These are phyloP conservation scores for Saccharomycopsis hybrid DNA, from an alignment of 1,139 yeast species.

Conservation along the genomic window DNA sequence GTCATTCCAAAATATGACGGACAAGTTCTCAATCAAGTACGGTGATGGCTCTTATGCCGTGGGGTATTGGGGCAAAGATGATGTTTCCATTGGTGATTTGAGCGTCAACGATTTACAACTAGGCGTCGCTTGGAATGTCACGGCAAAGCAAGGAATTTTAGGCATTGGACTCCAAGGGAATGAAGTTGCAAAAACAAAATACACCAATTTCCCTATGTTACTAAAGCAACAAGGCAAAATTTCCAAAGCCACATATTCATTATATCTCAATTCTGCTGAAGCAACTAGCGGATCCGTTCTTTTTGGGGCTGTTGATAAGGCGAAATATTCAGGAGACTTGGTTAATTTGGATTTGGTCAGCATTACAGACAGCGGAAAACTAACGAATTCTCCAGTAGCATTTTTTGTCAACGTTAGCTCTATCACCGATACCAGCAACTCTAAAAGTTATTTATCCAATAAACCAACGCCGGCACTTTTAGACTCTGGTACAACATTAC, in stretches of 20 bases:
- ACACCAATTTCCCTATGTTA: constrained; percentile 48
- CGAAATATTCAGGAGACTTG: constrained; percentile 36
- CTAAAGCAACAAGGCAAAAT: constrained; percentile 41
- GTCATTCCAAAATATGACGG: constrained; percentile 40
- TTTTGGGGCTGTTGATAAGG: constrained; percentile 47
- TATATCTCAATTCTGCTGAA: constrained; percentile 24
- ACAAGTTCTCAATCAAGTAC: constrained; percentile 44
- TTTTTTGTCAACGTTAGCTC: constrained; percentile 15
- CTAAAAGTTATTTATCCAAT: constrained; percentile 29
- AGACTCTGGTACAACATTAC: constrained; percentile 65
- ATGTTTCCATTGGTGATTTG: constrained; percentile 34
- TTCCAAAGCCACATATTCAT: constrained; percentile 35
- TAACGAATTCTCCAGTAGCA: constrained; percentile 8
- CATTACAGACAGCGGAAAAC: constrained; percentile 6
- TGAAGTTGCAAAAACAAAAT: constrained; percentile 33
- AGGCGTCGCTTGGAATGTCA: constrained; percentile 40
- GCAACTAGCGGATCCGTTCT: constrained; percentile 32
- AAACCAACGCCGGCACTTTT: constrained; percentile 38
- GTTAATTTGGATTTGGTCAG: constrained; percentile 25
- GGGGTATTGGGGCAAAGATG: constrained; percentile 58
- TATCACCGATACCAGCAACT: constrained; percentile 27
- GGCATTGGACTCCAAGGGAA: constrained; percentile 45
- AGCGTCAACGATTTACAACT: constrained; percentile 38
- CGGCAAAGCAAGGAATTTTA: constrained; percentile 41
- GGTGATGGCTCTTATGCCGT: constrained; percentile 53